These are phyloP conservation scores for Trametes meyenii DNA, from an alignment of 768 basidiomycete species.

Conservation along the genomic window DNA sequence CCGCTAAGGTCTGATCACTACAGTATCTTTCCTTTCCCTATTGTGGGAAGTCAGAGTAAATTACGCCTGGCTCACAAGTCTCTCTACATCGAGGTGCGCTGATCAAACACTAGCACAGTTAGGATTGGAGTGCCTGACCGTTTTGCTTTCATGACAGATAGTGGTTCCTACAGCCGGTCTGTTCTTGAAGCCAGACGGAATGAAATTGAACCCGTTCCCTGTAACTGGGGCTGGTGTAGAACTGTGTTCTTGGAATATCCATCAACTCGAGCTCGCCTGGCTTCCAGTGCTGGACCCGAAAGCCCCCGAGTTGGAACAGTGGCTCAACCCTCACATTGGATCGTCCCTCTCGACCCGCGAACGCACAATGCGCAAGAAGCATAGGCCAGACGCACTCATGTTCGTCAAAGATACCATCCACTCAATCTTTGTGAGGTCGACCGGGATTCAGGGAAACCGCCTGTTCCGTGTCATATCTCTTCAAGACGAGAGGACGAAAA, in stretches of 20 bases:
- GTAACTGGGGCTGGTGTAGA: slow-evolving; percentile 20
- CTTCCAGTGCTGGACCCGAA: slow-evolving; percentile 38
- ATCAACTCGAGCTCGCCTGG: slow-evolving; percentile 40
- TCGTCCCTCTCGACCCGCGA: slow-evolving; percentile 40
- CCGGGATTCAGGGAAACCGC: slow-evolving; percentile 31
- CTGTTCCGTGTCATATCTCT: slow-evolving; percentile 28
- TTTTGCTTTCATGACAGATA: slow-evolving; percentile 37
- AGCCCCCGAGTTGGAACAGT: slow-evolving; percentile 23
- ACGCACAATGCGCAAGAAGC: slow-evolving; percentile 28
- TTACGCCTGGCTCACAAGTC: slow-evolving; percentile 58
- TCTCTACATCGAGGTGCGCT: slow-evolving; percentile 45
- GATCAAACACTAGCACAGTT: too few species aligned
- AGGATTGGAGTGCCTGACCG: too few species aligned
- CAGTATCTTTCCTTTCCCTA: slow-evolving; percentile 50
- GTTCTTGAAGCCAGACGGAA: slow-evolving; percentile 26
- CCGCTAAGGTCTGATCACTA: too few species aligned
- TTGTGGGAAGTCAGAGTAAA: slow-evolving; percentile 41
- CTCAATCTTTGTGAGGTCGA: slow-evolving; percentile 30
- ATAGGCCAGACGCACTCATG: slow-evolving; percentile 32
- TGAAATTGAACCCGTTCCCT: slow-evolving; percentile 33
- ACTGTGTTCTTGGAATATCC: slow-evolving; percentile 39
- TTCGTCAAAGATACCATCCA: slow-evolving; percentile 39
- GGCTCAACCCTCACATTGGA: slow-evolving; percentile 38
- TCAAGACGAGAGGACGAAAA: slow-evolving; percentile 22
- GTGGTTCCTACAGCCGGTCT: slow-evolving; percentile 25